Percentiles rank a stretch among this genome's conserved stretches.
Conservation (phyloP, 2,329 filamentous ascomycete genomes). For the Colletotrichum ledebouriae region DNA sequence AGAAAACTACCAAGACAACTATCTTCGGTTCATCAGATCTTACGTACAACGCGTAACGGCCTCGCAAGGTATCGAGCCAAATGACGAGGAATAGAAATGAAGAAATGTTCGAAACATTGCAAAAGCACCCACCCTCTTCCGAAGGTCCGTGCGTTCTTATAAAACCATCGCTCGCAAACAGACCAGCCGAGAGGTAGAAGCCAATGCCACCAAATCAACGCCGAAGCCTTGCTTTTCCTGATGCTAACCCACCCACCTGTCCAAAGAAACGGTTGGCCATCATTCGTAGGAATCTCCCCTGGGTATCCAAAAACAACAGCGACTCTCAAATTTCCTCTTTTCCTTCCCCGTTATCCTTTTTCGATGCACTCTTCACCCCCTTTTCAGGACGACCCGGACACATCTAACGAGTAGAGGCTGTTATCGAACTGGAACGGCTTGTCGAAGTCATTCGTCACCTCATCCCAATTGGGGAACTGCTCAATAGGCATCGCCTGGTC, state of each 20-base stretch:
- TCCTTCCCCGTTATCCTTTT: not conserved
- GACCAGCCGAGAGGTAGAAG: constrained; percentile 12
- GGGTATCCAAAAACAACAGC: constrained; percentile 34
- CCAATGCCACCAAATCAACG: constrained; percentile 29
- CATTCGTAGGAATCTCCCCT: constrained; percentile 30
- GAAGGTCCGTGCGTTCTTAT: constrained; percentile 22
- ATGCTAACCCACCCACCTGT: constrained; percentile 28
- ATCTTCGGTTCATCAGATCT: not conserved
- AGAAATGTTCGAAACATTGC: constrained; percentile 9
- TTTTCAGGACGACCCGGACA: constrained; percentile 42
- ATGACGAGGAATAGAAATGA: constrained; percentile 23
- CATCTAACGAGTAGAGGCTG: constrained; percentile 52
- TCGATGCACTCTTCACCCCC: not conserved
- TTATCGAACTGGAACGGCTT: constrained; percentile 68
- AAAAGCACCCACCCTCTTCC: constrained; percentile 22
- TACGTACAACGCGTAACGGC: constrained; percentile 9
- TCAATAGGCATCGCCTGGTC: constrained; percentile 40
- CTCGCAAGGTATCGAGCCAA: constrained; percentile 25
- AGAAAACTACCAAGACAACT: constrained; percentile 30
- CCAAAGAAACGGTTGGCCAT: constrained; percentile 36
- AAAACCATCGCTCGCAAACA: constrained; percentile 27
- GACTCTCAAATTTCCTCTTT: not conserved
- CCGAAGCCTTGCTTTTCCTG: constrained; percentile 39
- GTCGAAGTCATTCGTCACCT: constrained; percentile 63
- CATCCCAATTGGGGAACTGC: constrained; percentile 59